Evolutionary conservation across 2,329 filamentous ascomycete genomes (phyloP), one percentile per base, ranked within the genome.

Genomic region (Pseudocercospora pini-densiflorae): DNA sequence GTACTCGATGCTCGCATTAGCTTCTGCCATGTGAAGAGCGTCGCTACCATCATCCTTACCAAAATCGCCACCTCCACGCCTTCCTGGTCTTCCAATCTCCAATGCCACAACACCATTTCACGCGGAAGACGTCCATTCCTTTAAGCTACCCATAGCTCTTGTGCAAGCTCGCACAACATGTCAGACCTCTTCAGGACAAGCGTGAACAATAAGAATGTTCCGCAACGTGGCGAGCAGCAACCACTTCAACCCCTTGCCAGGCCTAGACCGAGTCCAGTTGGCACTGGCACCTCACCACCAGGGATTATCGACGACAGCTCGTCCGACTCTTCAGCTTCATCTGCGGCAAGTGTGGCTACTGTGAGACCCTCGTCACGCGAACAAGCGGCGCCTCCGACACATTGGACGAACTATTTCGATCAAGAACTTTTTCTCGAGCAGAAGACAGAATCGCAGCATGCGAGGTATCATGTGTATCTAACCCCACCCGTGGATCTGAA

Each of bases 371-470:
- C 69, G 40, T 77, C 76, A 62, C 69, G 65, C 19, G 73, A 73
- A 67, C 72, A 73, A 47, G 61, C 87, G 62, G 84, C 87, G 33
- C 87, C 91, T 54, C 88, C 89, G 63, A 87, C 92, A 23, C 87
- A 90, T 36, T 99, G 95, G 95, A 93, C 92, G 24, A 88, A 91
- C 43, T 98, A 93, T 81, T 98, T 97, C 80, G 88, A 93, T 70
- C 89, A 93, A 73, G 94, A 98, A 77, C 84, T 98, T 63, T 93
- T 88, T 74, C 84, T 98, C 59, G 83, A 86, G 64, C 81, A 68
- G 40, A 83, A 60, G 77, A 81, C 40, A 77, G 65, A 74, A 77
- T 12, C 71, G 69, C 33, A 81, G 43, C 78, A 81, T 23, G 86
- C 92, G 49, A 87, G 84, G 60, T 91, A 94, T 76, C 95, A 99